Evolutionary conservation across 768 basidiomycete species (phyloP).

Genomic region (Pulveroboletus sp.): DNA sequence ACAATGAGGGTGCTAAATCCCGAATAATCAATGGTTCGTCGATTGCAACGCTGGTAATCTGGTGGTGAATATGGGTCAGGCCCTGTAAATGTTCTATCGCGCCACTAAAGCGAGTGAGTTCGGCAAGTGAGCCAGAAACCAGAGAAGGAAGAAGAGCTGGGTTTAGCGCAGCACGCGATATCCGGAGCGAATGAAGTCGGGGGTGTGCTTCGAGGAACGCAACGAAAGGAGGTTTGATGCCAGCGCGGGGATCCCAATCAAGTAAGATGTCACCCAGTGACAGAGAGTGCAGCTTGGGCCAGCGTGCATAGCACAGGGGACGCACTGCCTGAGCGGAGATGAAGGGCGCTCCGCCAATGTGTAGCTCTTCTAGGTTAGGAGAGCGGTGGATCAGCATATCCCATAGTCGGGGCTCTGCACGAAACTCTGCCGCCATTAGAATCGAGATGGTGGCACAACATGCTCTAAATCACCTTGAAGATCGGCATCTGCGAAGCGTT

Average conservation of each 20-base stretch:
- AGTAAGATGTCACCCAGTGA: conserved; percentile 65
- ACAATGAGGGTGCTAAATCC: conserved; percentile 60
- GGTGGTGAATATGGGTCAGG: conserved; percentile 45
- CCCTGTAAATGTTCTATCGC: conserved; percentile 66
- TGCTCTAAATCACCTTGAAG: conserved; percentile 46
- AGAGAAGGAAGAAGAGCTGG: conserved; percentile 52
- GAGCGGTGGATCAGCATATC: conserved; percentile 67
- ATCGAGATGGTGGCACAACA: not conserved
- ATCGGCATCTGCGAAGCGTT: conserved; percentile 50
- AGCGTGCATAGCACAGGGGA: conserved; percentile 56
- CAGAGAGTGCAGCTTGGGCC: conserved; percentile 63
- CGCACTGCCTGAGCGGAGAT: conserved; percentile 45
- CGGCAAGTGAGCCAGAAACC: conserved; percentile 42
- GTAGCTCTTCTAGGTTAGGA: conserved; percentile 64
- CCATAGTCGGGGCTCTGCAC: conserved; percentile 44
- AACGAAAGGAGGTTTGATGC: conserved; percentile 57
- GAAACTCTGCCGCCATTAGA: conserved; percentile 22
- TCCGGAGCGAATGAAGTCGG: conserved; percentile 44
- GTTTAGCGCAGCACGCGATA: conserved; percentile 53
- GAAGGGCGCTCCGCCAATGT: conserved; percentile 37
- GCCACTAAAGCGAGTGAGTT: conserved; percentile 61
- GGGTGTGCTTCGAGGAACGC: conserved; percentile 68
- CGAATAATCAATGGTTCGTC: conserved; percentile 66
- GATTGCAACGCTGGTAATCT: conserved; percentile 56
- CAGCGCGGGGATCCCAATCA: conserved; percentile 45